These are phyloP conservation scores for Claviceps sp. DNA, from an alignment of 2,329 filamentous ascomycete species.

Conservation along the genomic window DNA sequence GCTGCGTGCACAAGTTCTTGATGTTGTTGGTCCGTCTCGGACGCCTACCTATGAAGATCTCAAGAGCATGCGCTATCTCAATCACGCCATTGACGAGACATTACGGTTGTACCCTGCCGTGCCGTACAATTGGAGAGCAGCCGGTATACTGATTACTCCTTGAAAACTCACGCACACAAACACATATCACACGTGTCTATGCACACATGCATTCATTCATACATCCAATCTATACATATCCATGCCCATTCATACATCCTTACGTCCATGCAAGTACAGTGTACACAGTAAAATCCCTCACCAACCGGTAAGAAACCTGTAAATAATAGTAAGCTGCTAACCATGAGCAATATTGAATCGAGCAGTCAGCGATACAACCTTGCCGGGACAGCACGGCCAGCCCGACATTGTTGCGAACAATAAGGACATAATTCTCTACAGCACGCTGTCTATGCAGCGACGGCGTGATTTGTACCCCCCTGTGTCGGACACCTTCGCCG, in stretches of 20 bases:
- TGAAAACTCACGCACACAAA: too few species aligned
- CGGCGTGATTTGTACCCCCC: slow-evolving; percentile 47
- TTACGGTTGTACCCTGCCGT: slow-evolving; percentile 67
- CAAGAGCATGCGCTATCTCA: slow-evolving; percentile 76
- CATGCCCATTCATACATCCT: too few species aligned
- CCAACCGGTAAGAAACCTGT: neutral
- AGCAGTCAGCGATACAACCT: slow-evolving; percentile 57
- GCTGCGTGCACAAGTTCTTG: slow-evolving; percentile 58
- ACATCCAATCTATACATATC: slow-evolving; percentile 40
- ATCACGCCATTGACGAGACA: slow-evolving; percentile 61
- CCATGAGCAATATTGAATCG: slow-evolving; percentile 33
- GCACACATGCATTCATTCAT: slow-evolving; percentile 29
- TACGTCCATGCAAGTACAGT: too few species aligned
- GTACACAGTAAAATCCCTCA: too few species aligned
- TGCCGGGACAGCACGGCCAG: slow-evolving; percentile 53
- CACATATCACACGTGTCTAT: too few species aligned
- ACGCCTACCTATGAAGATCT: slow-evolving; percentile 64
- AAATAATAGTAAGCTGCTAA: slow-evolving; percentile 26
- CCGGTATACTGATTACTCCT: slow-evolving; percentile 1
- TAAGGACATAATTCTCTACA: slow-evolving; percentile 53
- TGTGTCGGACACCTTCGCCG: slow-evolving; percentile 29
- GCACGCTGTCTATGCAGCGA: slow-evolving; percentile 59
- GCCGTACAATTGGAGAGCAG: slow-evolving; percentile 52
- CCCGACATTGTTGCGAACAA: slow-evolving; percentile 49
- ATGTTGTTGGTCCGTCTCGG: slow-evolving; percentile 47